These are phyloP conservation scores for Gaertneriomyces semiglobifer DNA, from an alignment of 192 early-diverging fungal species.

Conservation along the genomic window DNA sequence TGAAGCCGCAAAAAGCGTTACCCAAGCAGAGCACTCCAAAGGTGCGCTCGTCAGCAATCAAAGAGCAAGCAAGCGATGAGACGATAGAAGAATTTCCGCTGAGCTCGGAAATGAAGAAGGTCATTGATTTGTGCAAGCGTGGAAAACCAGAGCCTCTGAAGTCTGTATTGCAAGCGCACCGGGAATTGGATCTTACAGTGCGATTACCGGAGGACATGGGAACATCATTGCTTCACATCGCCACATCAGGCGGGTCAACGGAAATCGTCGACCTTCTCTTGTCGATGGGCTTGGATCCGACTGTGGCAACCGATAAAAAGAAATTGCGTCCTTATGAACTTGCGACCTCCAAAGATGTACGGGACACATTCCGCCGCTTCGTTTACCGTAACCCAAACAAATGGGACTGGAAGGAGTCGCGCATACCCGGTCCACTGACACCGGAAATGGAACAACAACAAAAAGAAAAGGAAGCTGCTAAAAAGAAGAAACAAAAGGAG, in stretches of 20 bases:
- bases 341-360: conserved; percentile 62
- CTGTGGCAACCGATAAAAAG: conserved; percentile 31
- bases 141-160: conserved; percentile 61
- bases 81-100: conserved; percentile 2
- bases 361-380: conserved; percentile 71
- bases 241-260: conserved; percentile 55
- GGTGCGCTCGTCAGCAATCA: conserved; percentile 27
- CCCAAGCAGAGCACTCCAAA: conserved; percentile 2
- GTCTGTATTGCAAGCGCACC: conserved; percentile 49
- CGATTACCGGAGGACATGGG: conserved; percentile 34
- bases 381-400: conserved; percentile 56
- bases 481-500: conserved; percentile 59
- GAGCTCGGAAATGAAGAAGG: conserved; percentile 42
- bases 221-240: conserved; percentile 71
- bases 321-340: conserved; percentile 65
- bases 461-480: conserved; percentile 62
- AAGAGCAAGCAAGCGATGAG: not conserved
- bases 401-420: conserved; percentile 67
- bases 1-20: conserved; percentile 8
- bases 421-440: conserved; percentile 71
- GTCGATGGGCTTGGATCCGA: conserved; percentile 76
- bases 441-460: conserved; percentile 68
- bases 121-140: conserved; percentile 56
- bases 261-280: conserved; percentile 66
- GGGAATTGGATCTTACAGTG: conserved; percentile 34